Evolutionary conservation across 331 rosid species (phyloP).

Genomic region (Phaseolus coccineus): DNA sequence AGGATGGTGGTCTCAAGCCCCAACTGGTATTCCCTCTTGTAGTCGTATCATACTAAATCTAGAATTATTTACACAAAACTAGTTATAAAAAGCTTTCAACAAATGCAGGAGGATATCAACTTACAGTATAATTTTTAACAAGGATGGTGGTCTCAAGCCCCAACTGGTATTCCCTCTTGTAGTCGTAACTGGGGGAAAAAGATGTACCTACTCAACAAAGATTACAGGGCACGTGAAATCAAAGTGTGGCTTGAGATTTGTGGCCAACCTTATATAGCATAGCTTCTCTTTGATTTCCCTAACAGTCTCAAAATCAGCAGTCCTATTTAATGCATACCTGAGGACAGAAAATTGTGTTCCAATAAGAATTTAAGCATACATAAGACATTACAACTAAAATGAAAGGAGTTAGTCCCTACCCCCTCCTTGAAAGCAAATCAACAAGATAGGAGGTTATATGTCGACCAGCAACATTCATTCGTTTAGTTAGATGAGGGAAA

Average conservation of each 20-base stretch:
- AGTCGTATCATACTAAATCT: constrained; percentile 58
- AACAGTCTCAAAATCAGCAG: constrained; percentile 96
- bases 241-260: constrained; percentile 35
- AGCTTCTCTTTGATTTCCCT: constrained; percentile 99
- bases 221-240: constrained; percentile 22
- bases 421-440: constrained; percentile 97
- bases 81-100: too few species aligned
- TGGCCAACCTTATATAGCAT: constrained; percentile 85
- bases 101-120: constrained; percentile 27
- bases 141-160: constrained; percentile 99
- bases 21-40: constrained; percentile 98
- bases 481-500: constrained; percentile 95
- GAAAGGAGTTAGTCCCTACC: constrained; percentile 64
- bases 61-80: too few species aligned
- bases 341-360: constrained; percentile 47
- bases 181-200: constrained; percentile 77
- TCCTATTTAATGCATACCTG: constrained; percentile 92
- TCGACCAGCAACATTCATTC: constrained; percentile 99
- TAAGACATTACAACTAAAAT: constrained; percentile 35
- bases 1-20: constrained; percentile 99
- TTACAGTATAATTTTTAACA: constrained; percentile 91
- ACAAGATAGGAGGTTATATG: constrained; percentile 98
- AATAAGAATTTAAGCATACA: constrained; percentile 39
- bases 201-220: constrained; percentile 40
- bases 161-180: constrained; percentile 98